Conservation (phyloP, 805 yeast genomes). For the Pachysolen tannophilus region DNA sequence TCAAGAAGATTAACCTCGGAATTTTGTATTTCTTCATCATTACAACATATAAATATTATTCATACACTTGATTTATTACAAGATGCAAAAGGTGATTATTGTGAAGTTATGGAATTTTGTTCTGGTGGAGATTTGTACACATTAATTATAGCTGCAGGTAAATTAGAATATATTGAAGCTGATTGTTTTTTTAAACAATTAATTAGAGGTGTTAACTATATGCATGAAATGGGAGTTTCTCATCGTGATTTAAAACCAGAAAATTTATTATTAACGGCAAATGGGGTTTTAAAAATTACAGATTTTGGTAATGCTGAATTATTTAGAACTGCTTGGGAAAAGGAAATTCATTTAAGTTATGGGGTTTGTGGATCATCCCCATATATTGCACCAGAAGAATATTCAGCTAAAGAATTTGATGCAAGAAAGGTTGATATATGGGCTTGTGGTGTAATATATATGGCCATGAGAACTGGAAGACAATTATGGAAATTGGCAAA, state of each 20-base stretch:
- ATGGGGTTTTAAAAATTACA: slow-evolving; percentile 71
- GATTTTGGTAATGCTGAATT: slow-evolving; percentile 87
- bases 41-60: slow-evolving; percentile 73
- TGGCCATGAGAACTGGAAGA: slow-evolving; percentile 93
- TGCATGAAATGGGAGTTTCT: slow-evolving; percentile 86
- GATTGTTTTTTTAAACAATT: slow-evolving; percentile 87
- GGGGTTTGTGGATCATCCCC: slow-evolving; percentile 86
- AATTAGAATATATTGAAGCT: slow-evolving; percentile 73
- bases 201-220: slow-evolving; percentile 73
- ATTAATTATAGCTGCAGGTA: slow-evolving; percentile 67
- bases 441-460: slow-evolving; percentile 89
- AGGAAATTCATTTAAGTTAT: slow-evolving; percentile 56
- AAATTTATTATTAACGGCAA: slow-evolving; percentile 63
- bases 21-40: slow-evolving; percentile 72
- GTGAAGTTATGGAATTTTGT: slow-evolving; percentile 82
- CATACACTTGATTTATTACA: slow-evolving; percentile 68
- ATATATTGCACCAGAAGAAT: slow-evolving; percentile 88
- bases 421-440: slow-evolving; percentile 80
- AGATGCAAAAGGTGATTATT: slow-evolving; percentile 76
- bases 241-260: slow-evolving; percentile 91
- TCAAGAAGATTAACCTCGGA: slow-evolving; percentile 72
- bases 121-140: slow-evolving; percentile 78
- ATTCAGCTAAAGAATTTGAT: slow-evolving; percentile 58
- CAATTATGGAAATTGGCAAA: slow-evolving; percentile 87
- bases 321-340: slow-evolving; percentile 80